phyloP scores from a whole-genome alignment of 2,329 filamentous ascomycete species.

The Hypoxylon sp. region DNA sequence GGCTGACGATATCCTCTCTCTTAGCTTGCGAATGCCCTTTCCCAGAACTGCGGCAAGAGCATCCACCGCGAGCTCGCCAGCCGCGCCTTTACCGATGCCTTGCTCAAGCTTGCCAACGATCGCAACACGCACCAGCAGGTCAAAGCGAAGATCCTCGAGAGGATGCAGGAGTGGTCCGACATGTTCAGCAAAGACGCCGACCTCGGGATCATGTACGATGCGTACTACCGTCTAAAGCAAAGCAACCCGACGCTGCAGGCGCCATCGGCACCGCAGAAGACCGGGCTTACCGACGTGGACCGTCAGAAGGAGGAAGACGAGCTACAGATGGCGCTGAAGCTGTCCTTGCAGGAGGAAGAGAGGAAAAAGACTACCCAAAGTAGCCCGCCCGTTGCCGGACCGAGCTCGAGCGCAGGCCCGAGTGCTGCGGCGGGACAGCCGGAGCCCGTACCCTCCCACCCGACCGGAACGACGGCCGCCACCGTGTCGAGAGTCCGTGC shows the following conservation, averaged over 20 bases:
- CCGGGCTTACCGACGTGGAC: slow-evolving; percentile 86
- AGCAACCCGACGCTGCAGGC: slow-evolving; percentile 87
- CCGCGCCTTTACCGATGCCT: slow-evolving; percentile 91
- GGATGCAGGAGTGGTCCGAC: slow-evolving; percentile 95
- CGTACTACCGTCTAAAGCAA: slow-evolving; percentile 85
- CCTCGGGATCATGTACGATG: slow-evolving; percentile 96
- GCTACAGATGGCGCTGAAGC: slow-evolving; percentile 90
- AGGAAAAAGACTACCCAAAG: slow-evolving; percentile 57
- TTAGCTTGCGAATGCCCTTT: slow-evolving; percentile 86
- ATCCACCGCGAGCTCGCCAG: slow-evolving; percentile 92
- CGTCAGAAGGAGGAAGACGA: slow-evolving; percentile 97
- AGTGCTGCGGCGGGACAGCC: slow-evolving; percentile 46
- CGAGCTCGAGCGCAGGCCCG: slow-evolving; percentile 42
- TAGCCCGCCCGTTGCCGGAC: slow-evolving; percentile 48
- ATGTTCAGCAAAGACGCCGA: slow-evolving; percentile 92
- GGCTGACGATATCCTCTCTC: slow-evolving; percentile 1
- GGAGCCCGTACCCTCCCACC: slow-evolving; percentile 63
- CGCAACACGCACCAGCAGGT: slow-evolving; percentile 96
- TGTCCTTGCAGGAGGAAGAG: slow-evolving; percentile 90
- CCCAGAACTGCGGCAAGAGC: slow-evolving; percentile 86
- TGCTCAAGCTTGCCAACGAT: slow-evolving; percentile 90
- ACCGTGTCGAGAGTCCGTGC: slow-evolving; percentile 95
- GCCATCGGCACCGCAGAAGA: slow-evolving; percentile 93
- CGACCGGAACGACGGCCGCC: slow-evolving; percentile 89
- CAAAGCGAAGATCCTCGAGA: slow-evolving; percentile 94